phyloP scores from a whole-genome alignment of 345 rosid species.

The Gossypium sturtianum region DNA sequence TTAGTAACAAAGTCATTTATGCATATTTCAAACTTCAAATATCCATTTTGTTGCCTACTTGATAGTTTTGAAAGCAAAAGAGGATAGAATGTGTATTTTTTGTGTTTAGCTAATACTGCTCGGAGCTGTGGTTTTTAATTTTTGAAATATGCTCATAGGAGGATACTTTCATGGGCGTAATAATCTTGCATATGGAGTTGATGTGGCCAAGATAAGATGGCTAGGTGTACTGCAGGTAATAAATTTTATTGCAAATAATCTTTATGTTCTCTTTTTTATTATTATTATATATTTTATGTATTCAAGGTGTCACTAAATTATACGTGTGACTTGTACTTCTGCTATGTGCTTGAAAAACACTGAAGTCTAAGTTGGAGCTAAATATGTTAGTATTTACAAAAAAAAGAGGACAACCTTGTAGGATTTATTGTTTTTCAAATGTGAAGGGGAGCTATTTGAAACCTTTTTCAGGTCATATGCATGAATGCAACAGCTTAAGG shows the following conservation, averaged over 20 bases:
- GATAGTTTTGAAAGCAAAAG: background rate
- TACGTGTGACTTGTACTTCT: background rate
- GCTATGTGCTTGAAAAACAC: background rate
- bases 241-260: background rate
- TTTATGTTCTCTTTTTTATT: background rate
- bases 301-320: background rate
- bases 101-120: background rate
- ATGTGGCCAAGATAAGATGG: conserved; percentile 48
- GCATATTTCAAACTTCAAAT: background rate
- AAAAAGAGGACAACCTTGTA: background rate
- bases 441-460: background rate
- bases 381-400: background rate
- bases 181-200: conserved; percentile 48
- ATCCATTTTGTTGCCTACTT: background rate
- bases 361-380: background rate
- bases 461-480: background rate
- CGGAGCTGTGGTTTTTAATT: background rate
- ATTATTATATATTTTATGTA: background rate
- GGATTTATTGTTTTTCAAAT: background rate
- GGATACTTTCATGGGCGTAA: conserved; percentile 58
- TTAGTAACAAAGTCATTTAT: background rate
- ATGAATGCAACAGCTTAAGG: background rate
- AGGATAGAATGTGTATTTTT: background rate
- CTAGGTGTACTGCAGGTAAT: conserved; percentile 55
- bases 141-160: conserved; percentile 24